Base-by-base conservation (phyloP, 139 green algal species). In the Chlamydomonas schloesseri region DNA sequence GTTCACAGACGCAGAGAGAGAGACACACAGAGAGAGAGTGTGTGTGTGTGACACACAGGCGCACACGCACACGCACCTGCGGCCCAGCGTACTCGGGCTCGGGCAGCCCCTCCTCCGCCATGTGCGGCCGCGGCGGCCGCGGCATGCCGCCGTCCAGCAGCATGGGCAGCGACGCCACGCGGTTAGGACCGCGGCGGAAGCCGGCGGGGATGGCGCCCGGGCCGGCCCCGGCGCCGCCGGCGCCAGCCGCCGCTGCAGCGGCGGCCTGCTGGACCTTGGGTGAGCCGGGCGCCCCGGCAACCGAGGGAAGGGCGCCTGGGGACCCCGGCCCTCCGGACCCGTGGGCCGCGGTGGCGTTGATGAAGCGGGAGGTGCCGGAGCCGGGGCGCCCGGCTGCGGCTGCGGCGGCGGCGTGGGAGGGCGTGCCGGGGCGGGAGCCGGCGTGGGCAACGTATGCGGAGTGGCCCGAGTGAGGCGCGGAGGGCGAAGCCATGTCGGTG, bases 81-180 rank as follows among this genome's bases (percentile, higher is more conserved):
- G 47, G 33, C 31, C 83, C 70, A 0, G 33, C 15, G 50, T 69
- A 69, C 67, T 74, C 77, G 18, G 77, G 77, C 46, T 50, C 42
- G 2, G 58, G 46, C 18, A 70, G 58, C 42, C 42, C 42, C 26
- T 82, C 71, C 31, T 37, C 58, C n/a, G 71, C 60, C 5, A 64
- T 65, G 28, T 47, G 53, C 11, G 62, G 74, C 53, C 68, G 70
- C 29, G 47, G 83, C 24, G 60, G 60, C 46, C 72, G 71, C 26
- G 58, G 73, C 65, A 82, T 42, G 47, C 74, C 70, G 53, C 67
- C 53, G 34, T 88, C 84, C 13, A 84, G 47, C 33, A 88, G 74
- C 67, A 84, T 80, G 23, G 84, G 84, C 36, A 88, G 68, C 50
- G 84, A 88, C 33, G 73, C 73, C 37, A 88, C 71, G 28, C 84